Conservation (phyloP, 2,329 filamentous ascomycete species). For the Colletotrichum eleusines region DNA sequence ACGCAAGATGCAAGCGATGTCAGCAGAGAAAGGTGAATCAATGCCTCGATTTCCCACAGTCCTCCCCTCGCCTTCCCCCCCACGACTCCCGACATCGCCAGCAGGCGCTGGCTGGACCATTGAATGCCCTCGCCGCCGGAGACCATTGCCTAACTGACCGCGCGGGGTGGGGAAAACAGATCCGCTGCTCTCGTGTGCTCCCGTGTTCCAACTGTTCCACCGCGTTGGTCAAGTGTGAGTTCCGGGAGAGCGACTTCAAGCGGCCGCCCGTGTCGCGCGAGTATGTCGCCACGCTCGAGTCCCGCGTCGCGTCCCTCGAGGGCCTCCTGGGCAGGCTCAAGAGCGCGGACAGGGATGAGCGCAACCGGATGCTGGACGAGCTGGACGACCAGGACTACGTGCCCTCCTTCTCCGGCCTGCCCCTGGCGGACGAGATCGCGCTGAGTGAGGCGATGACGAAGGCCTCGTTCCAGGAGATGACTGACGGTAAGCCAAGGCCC, state of each 20-base stretch:
- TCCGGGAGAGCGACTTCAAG: constrained; percentile 40
- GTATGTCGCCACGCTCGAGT: constrained; percentile 47
- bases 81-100: not conserved
- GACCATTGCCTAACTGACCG: not conserved
- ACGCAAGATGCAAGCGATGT: constrained; percentile 30
- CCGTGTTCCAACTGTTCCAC: constrained; percentile 41
- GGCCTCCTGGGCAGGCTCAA: constrained; percentile 47
- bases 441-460: constrained; percentile 33
- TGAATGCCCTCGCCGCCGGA: not conserved
- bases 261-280: constrained; percentile 43
- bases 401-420: constrained; percentile 21
- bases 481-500: constrained; percentile 2
- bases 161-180: constrained; percentile 25
- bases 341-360: constrained; percentile 47
- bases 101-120: not conserved
- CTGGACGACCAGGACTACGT: constrained; percentile 48
- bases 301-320: constrained; percentile 46
- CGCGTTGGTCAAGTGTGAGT: constrained; percentile 40
- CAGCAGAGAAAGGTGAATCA: constrained; percentile 35
- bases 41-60: too few relatives aligned
- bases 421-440: constrained; percentile 13
- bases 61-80: not conserved
- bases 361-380: constrained; percentile 50
- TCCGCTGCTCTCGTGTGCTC: constrained; percentile 42
- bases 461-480: constrained; percentile 33